Evolutionary conservation across 345 rosid species (phyloP).

Genomic region (Gossypium raimondii): DNA sequence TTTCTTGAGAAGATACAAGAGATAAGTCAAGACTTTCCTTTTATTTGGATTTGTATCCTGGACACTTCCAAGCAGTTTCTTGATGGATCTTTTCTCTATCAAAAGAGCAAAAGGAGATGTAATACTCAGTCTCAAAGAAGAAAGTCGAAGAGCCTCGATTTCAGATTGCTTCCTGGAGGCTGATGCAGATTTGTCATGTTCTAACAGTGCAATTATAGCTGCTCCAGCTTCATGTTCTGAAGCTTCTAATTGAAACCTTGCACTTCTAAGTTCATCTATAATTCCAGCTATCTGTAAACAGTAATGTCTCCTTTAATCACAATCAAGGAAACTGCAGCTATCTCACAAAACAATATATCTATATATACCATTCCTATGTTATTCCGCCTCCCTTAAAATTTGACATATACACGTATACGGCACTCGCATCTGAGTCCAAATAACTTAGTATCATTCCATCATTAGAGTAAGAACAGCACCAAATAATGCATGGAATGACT

Average conservation of each 20-base stretch:
- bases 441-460: background rate
- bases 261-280: conserved; percentile 27
- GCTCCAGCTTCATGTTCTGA: conserved; percentile 39
- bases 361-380: background rate
- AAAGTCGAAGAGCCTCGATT: conserved; percentile 27
- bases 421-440: background rate
- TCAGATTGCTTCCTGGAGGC: conserved; percentile 23
- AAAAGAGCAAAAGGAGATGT: conserved; percentile 27
- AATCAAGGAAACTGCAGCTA: background rate
- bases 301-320: background rate
- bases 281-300: conserved; percentile 37
- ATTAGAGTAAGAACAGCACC: background rate
- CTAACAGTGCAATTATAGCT: conserved; percentile 21
- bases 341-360: background rate
- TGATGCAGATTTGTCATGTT: conserved; percentile 21
- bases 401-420: background rate
- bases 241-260: conserved; percentile 29
- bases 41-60: conserved; percentile 13
- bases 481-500: background rate
- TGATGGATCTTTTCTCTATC: conserved; percentile 34
- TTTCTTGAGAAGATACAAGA: conserved; percentile 37
- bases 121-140: conserved; percentile 32
- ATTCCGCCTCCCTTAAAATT: background rate
- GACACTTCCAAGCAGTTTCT: conserved; percentile 24
- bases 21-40: conserved; percentile 25